These are phyloP conservation scores for Lentinus polychrous DNA, from an alignment of 1,284 basidiomycete species.

Conservation along the genomic window DNA sequence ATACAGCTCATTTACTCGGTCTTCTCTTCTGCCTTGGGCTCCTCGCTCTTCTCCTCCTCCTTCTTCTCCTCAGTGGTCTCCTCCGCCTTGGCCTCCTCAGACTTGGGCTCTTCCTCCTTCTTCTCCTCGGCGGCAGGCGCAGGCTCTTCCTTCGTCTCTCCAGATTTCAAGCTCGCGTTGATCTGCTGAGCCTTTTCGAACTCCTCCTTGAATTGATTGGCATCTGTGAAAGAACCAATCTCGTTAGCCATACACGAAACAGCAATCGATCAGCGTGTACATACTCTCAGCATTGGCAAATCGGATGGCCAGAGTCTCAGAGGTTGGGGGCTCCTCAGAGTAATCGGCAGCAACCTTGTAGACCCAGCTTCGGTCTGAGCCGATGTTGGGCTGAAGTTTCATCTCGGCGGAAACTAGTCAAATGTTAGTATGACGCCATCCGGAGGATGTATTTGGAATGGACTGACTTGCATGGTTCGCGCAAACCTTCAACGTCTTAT, in stretches of 20 bases:
- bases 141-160: slow-evolving; percentile 22
- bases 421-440: background rate
- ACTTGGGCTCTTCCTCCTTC: slow-evolving; percentile 20
- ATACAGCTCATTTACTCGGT: slow-evolving; percentile 22
- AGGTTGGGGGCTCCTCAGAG: slow-evolving; percentile 80
- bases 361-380: slow-evolving; percentile 99
- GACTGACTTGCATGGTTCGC: slow-evolving; percentile 93
- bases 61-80: slow-evolving; percentile 15
- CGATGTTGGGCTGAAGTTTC: slow-evolving; percentile 96
- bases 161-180: slow-evolving; percentile 42
- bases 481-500: slow-evolving; percentile 99
- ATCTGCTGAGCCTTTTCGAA: slow-evolving; percentile 81
- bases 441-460: slow-evolving; percentile 1
- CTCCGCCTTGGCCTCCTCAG: slow-evolving; percentile 18
- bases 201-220: slow-evolving; percentile 77
- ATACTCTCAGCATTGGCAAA: slow-evolving; percentile 96
- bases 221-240: slow-evolving; percentile 51
- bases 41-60: slow-evolving; percentile 14
- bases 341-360: slow-evolving; percentile 97
- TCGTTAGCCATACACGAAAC: slow-evolving; percentile 6
- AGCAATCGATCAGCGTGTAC: slow-evolving; percentile 26
- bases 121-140: slow-evolving; percentile 21
- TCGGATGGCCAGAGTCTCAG: slow-evolving; percentile 96
- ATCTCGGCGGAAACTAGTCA: slow-evolving; percentile 82
- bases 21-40: slow-evolving; percentile 14